phyloP scores from a whole-genome alignment of 441 rosid genomes.

The Erodium trifolium region DNA sequence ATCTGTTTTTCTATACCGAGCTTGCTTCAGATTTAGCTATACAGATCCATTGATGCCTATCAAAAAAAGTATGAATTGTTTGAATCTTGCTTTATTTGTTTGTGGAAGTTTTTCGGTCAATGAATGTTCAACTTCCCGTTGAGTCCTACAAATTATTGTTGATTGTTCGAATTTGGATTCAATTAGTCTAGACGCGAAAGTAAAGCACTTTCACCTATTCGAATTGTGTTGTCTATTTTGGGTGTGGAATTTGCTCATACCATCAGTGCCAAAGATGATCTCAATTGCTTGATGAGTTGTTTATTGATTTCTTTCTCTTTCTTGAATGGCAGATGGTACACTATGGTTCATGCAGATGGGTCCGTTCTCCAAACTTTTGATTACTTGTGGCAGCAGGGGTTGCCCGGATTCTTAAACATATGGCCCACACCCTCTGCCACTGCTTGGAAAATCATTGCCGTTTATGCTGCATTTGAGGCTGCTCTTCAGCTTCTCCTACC shows the following conservation, averaged over 20 bases:
- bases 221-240: not conserved
- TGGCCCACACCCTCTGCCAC: constrained; percentile 75
- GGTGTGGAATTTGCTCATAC: not conserved
- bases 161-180: not conserved
- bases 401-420: constrained; percentile 51
- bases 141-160: not conserved
- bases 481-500: constrained; percentile 84
- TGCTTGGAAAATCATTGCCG: constrained; percentile 65
- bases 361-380: constrained; percentile 50
- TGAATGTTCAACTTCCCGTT: not conserved
- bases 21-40: not conserved
- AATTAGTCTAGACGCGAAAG: not conserved
- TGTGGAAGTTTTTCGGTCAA: not conserved
- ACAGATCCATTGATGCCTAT: not conserved
- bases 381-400: constrained; percentile 50
- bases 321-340: constrained; percentile 64
- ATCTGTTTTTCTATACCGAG: not conserved
- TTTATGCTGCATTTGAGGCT: constrained; percentile 80
- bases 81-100: constrained; percentile 1
- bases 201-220: too few species aligned
- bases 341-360: constrained; percentile 91
- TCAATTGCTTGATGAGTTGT: not conserved
- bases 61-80: not conserved
- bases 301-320: not conserved
- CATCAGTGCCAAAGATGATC: not conserved